A percentile compares a stretch with the other conserved stretches of the same genome.
phyloP scores from a whole-genome alignment of 495 filamentous ascomycete genomes.

The Aspergillus sclerotioniger region DNA sequence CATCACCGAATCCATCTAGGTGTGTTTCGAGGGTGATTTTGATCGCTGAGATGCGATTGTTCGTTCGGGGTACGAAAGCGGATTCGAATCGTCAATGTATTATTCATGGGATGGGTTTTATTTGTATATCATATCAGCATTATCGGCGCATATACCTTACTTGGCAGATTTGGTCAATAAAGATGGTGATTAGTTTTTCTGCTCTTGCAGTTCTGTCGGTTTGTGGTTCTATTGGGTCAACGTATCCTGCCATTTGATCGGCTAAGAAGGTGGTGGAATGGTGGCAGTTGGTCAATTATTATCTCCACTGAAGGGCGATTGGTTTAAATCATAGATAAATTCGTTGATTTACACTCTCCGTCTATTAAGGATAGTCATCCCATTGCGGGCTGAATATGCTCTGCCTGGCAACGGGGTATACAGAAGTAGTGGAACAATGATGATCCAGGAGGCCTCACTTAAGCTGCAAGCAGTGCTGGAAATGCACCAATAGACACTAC shows the following conservation, averaged over 20 bases:
- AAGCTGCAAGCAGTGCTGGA: background rate
- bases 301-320: too few relatives aligned
- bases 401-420: background rate
- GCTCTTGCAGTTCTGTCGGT: background rate
- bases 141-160: constrained; percentile 35
- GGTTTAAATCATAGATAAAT: too few relatives aligned
- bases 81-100: constrained; percentile 18
- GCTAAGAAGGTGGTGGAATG: background rate
- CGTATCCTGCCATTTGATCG: too few relatives aligned
- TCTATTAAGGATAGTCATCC: background rate
- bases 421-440: background rate
- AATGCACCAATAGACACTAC: background rate
- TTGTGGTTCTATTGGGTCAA: too few relatives aligned
- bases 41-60: constrained; percentile 14
- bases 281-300: background rate
- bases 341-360: too few relatives aligned
- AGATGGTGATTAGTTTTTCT: constrained; percentile 12
- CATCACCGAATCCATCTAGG: constrained; percentile 31
- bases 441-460: background rate
- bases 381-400: background rate
- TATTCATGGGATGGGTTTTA: constrained; percentile 36
- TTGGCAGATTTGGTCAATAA: constrained; percentile 7
- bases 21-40: background rate
- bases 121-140: constrained; percentile 35
- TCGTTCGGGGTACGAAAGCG: constrained; percentile 13